A percentile compares a stretch with the other conserved stretches of the same genome.
Conservation (phyloP, 441 rosid genomes). For the Gossypium laxum region DNA sequence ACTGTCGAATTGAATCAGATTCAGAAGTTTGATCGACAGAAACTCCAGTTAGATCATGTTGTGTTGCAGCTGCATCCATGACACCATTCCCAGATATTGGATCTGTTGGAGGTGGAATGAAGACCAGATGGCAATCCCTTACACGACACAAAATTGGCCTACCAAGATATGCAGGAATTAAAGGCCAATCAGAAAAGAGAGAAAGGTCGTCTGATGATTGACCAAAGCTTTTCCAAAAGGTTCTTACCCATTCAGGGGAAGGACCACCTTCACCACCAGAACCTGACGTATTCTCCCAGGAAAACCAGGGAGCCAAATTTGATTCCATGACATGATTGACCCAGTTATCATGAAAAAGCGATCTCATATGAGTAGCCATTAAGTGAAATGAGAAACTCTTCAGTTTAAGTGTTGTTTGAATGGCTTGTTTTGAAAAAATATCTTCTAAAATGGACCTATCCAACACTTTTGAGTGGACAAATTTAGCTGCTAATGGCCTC, state of each 20-base stretch:
- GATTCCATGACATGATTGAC: conserved; percentile 61
- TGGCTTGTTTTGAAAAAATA: conserved; percentile 46
- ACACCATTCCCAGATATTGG: conserved; percentile 24
- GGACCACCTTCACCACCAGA: conserved; percentile 75
- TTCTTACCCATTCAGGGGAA: conserved; percentile 80
- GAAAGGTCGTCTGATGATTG: conserved; percentile 63
- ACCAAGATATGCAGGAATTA: conserved; percentile 94
- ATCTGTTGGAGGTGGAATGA: conserved; percentile 62
- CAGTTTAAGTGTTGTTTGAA: conserved; percentile 52
- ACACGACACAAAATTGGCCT: conserved; percentile 87
- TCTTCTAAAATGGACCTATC: conserved; percentile 63
- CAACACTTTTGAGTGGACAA: conserved; percentile 69
- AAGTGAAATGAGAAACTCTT: conserved; percentile 65
- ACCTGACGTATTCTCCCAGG: conserved; percentile 66
- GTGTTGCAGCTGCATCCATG: conserved; percentile 25
- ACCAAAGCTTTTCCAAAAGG: conserved; percentile 79
- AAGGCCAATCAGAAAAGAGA: conserved; percentile 85
- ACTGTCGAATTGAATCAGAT: conserved; percentile 33
- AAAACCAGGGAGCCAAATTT: conserved; percentile 81
- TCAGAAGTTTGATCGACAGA: conserved; percentile 32
- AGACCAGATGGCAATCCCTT: conserved; percentile 62
- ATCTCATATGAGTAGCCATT: conserved; percentile 70
- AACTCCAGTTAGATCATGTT: conserved; percentile 29
- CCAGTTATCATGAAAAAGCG: conserved; percentile 76
- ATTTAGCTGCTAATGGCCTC: conserved; percentile 67